Evolutionary conservation across 345 rosid species (phyloP).

Genomic region (Hibiscus syriacus): DNA sequence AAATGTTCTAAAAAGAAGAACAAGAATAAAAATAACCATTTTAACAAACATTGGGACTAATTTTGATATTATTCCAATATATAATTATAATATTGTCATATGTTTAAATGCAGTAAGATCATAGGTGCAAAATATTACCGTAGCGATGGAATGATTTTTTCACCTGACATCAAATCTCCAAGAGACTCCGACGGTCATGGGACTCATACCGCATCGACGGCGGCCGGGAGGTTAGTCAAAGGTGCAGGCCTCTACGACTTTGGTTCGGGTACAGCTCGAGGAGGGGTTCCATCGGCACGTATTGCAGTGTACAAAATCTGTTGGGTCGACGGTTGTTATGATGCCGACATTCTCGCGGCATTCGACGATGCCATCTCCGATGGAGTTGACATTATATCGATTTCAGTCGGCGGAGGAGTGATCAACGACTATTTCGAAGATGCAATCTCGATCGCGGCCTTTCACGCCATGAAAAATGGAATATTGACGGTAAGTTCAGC

Average conservation of each 20-base stretch:
- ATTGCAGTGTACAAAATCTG: not conserved
- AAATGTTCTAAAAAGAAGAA: too few species aligned
- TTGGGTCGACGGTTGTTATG: not conserved
- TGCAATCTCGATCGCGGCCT: conserved; percentile 17
- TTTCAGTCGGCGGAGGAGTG: not conserved
- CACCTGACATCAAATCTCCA: conserved; percentile 12
- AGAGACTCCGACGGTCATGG: conserved; percentile 34
- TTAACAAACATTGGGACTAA: too few species aligned
- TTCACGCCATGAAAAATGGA: conserved; percentile 27
- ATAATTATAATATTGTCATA: not conserved
- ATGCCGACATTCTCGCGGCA: conserved; percentile 7
- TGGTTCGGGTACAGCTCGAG: conserved; percentile 21
- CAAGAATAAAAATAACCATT: too few species aligned
- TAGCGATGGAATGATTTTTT: not conserved
- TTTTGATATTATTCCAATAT: too few species aligned
- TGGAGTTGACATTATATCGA: conserved; percentile 25
- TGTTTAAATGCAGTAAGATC: conserved; percentile 22
- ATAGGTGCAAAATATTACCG: conserved; percentile 21
- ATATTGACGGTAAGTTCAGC: conserved; percentile 25
- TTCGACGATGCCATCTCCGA: conserved; percentile 29
- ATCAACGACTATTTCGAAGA: conserved; percentile 6
- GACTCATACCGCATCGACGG: conserved; percentile 36
- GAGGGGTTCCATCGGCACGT: conserved; percentile 15
- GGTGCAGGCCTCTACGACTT: conserved; percentile 14
- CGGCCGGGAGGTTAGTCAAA: conserved; percentile 21